phyloP scores from a whole-genome alignment of 140 eudicot species.

The Senecio squalidus region DNA sequence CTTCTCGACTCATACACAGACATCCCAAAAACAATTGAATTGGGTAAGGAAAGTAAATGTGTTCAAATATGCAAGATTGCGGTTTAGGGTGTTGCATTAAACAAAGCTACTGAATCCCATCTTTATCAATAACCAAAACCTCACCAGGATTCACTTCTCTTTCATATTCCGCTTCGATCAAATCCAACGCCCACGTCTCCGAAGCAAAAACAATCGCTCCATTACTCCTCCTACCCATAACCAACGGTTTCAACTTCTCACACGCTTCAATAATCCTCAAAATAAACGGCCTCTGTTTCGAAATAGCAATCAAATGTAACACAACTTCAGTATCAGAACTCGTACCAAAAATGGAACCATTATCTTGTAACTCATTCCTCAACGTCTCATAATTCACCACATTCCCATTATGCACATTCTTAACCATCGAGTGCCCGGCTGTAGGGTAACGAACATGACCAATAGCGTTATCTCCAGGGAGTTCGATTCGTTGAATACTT shows the following conservation, averaged over 20 bases:
- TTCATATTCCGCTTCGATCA: constrained; percentile 75
- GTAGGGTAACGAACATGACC: constrained; percentile 93
- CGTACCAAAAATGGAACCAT: constrained; percentile 81
- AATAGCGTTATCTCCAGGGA: constrained; percentile 73
- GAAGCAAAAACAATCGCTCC: constrained; percentile 90
- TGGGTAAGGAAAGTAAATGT: constrained; percentile 75
- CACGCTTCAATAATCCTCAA: constrained; percentile 82
- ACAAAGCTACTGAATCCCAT: constrained; percentile 57
- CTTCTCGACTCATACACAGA: constrained; percentile 72
- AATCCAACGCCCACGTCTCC: constrained; percentile 81
- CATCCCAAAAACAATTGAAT: constrained; percentile 74
- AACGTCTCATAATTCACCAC: constrained; percentile 68
- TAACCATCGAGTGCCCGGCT: constrained; percentile 82
- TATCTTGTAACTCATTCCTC: constrained; percentile 59
- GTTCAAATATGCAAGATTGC: constrained; percentile 75
- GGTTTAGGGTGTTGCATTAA: constrained; percentile 51
- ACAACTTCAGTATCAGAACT: constrained; percentile 90
- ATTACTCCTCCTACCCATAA: constrained; percentile 73
- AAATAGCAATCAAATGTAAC: constrained; percentile 67
- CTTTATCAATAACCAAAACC: constrained; percentile 64
- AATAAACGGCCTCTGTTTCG: constrained; percentile 62
- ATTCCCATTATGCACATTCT: constrained; percentile 90
- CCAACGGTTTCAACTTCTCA: constrained; percentile 71
- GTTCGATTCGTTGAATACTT: constrained; percentile 62
- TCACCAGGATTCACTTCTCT: constrained; percentile 87